These are phyloP conservation scores for Erythrobasidium hasegawianum DNA, from an alignment of 1,284 basidiomycete genomes.

Conservation along the genomic window DNA sequence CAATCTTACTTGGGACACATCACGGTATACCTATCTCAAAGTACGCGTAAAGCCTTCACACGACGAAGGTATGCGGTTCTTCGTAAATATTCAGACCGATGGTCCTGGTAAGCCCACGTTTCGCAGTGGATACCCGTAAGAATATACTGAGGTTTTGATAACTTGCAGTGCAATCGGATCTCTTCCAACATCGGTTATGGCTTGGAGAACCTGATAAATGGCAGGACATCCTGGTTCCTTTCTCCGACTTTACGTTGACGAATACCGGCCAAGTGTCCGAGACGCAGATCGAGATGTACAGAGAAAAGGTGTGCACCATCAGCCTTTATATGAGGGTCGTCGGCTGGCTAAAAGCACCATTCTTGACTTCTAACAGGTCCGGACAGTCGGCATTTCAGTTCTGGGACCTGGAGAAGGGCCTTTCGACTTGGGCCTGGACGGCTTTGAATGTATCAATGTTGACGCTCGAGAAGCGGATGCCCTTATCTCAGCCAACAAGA, in stretches of 20 bases:
- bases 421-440: conserved; percentile 36
- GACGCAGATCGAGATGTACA: conserved; percentile 65
- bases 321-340: no score
- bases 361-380: conserved; percentile 49
- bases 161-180: conserved; percentile 63
- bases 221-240: conserved; percentile 81
- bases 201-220: conserved; percentile 69
- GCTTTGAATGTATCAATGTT: conserved; percentile 33
- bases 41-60: conserved; percentile 69
- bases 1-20: conserved; percentile 72
- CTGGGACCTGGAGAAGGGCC: conserved; percentile 54
- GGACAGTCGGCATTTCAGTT: conserved; percentile 76
- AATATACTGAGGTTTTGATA: background rate
- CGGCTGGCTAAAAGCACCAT: background rate
- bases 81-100: conserved; percentile 83
- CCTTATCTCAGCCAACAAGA: conserved; percentile 12
- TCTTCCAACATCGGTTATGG: conserved; percentile 84
- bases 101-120: conserved; percentile 51
- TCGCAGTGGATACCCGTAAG: background rate
- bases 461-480: conserved; percentile 24
- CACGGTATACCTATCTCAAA: conserved; percentile 69
- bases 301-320: conserved; percentile 55
- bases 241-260: conserved; percentile 74
- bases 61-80: conserved; percentile 59
- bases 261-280: conserved; percentile 70